Base-by-base conservation (phyloP, 108 stramenopile species). In the Epithemia pelagica region DNA sequence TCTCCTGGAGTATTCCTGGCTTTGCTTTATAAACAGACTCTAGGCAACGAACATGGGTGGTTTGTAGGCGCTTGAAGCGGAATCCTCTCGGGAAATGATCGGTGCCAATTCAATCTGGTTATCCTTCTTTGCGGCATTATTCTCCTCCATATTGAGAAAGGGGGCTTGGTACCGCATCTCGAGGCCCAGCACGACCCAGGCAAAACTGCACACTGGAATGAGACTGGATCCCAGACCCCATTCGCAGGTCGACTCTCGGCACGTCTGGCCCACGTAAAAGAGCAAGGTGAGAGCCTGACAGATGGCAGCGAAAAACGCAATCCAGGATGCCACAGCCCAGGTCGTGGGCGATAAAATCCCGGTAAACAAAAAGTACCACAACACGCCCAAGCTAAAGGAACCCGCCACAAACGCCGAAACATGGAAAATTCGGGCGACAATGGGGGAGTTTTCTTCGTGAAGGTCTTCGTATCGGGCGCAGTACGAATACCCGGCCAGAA, bases 321-420 rank as follows among this genome's bases (percentile, higher is more conserved):
- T 28, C 32, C 56, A 28, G n/a, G 75, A 67, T 5, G 79, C 79
- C 28, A 30, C 37, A 10, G 66, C 74, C 83, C 83, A 84, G 22
- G 59, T 2, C 1, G 30, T 32, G 1, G 68, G n/a, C 10, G 46
- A 59, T 5, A 70, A 66, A 51, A 55, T 57, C 24, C 83, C 83
- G 59, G 70, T 55, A n/a, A 84, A 54, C 26, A 84, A 65, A 62
- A 77, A 80, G 26, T 64, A 52, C 83, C 83, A 84, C 30, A 84
- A 28, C 2, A 80, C 79, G 37, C 33, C 18, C 23, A 84, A 52
- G 23, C 70, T 52, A 33, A 63, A 75, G 2, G 59, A 46, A 18
- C 79, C 79, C 0, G 63, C 58, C 1, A 73, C 28, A 52, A 78
- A 61, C 59, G 76, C 74, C 26, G 52, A 0, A 32, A 70, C 37